Evolutionary conservation across 768 basidiomycete genomes (phyloP), one percentile per base, ranked within the genome.

Genomic region (Suillus tomentosus): DNA sequence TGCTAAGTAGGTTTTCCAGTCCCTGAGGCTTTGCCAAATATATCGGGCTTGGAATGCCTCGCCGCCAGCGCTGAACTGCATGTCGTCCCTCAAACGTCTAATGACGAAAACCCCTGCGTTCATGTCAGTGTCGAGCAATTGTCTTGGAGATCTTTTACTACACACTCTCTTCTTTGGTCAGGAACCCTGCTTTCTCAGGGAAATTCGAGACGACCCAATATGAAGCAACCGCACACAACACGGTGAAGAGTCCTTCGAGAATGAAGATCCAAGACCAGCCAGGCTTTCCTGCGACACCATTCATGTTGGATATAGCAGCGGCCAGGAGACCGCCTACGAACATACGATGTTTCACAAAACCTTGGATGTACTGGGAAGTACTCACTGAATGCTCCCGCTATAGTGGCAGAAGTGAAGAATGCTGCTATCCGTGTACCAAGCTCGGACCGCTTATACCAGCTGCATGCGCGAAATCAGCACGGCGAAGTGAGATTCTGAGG

Each of bases 371-470:
- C 40, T 34, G 15, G 31, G n/a, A 22, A n/a, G 56, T 43, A 71
- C 80, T 60, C 60, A 87, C 89, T 87, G 74, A 91, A 91, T 15
- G 88, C 89, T 27, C 92, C 92, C 5, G 91, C 86, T 36, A 90
- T 80, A 0, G 92, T 93, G 2, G 91, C 90, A 36, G 91, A 89
- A 3, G 88, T 87, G 76, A 92, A 93, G 78, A 95, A 95, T 17
- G 88, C 64, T 0, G 91, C 89, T 27, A 90, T 78, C 40, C 91
- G 86, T 39, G 84, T 80, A 17, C 89, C 91, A 68, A 90, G 82
- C 69, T 95, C 93, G 13, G 85, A 82, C 34, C 90, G 86, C 70
- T 86, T 88, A 74, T 94, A 94, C 91, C 92, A 94, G 68, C 88
- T 90, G 60, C 17, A 15, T 27, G 34, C 24, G 39, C 9, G 13